Evolutionary conservation across 23 red algal species (phyloP).

Genomic region (Agarophyton chilense): DNA sequence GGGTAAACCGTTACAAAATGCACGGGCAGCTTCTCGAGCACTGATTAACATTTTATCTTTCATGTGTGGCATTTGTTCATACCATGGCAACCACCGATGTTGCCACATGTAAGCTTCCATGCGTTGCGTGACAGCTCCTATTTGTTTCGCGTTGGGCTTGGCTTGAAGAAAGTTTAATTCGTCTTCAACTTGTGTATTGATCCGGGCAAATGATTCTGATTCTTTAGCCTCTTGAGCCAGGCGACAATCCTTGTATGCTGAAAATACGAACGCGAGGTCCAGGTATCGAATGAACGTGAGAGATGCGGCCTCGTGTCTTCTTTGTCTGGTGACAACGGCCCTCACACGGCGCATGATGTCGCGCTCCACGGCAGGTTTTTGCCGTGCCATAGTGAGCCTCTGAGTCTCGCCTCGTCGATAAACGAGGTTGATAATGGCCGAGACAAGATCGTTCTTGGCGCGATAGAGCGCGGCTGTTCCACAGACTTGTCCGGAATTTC

Average conservation of each 20-base stretch:
- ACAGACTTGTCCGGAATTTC: slow-evolving; percentile 48
- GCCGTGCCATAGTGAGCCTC: slow-evolving; percentile 2
- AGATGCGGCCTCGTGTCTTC: slow-evolving; percentile 47
- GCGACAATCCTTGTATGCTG: slow-evolving; percentile 64
- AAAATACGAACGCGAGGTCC: slow-evolving; percentile 65
- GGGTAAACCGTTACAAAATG: slow-evolving; percentile 55
- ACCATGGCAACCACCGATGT: slow-evolving; percentile 72
- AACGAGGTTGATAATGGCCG: slow-evolving; percentile 46
- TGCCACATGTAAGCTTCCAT: slow-evolving; percentile 70
- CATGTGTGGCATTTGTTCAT: slow-evolving; percentile 54
- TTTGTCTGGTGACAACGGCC: slow-evolving; percentile 63
- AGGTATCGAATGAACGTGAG: slow-evolving; percentile 58
- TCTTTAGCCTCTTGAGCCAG: neutral
- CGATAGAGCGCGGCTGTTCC: slow-evolving; percentile 65
- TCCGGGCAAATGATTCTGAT: neutral
- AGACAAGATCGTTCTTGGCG: slow-evolving; percentile 66
- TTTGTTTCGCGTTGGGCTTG: slow-evolving; percentile 42
- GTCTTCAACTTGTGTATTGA: slow-evolving; percentile 31
- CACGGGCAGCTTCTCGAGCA: slow-evolving; percentile 46
- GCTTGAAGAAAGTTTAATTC: slow-evolving; percentile 45
- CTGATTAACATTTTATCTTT: slow-evolving; percentile 55
- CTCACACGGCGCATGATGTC: slow-evolving; percentile 57
- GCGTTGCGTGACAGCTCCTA: slow-evolving; percentile 19
- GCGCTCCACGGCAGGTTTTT: slow-evolving; percentile 41
- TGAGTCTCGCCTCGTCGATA: slow-evolving; percentile 40